Evolutionary conservation across 352 stramenopile genomes (phyloP).

Genomic region (Phytophthora crassamura): DNA sequence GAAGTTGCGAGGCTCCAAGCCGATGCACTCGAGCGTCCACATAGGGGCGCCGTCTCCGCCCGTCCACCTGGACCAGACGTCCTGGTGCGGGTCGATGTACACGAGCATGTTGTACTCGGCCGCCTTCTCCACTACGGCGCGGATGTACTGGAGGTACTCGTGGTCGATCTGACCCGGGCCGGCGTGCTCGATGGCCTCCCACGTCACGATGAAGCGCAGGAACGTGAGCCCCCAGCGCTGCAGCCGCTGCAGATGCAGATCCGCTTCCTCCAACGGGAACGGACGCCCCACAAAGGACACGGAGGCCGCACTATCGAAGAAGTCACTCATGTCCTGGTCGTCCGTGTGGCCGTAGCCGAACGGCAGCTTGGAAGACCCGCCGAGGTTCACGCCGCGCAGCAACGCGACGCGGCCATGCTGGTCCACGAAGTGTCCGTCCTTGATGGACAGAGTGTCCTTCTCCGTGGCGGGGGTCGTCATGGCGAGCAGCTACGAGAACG

Average conservation of each 20-base stretch:
- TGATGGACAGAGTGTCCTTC: conserved; percentile 50
- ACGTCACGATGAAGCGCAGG: conserved; percentile 88
- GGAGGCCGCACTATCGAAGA: conserved; percentile 52
- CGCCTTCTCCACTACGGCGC: conserved; percentile 62
- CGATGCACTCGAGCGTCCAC: conserved; percentile 87
- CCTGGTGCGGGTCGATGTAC: conserved; percentile 92
- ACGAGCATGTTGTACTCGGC: conserved; percentile 69
- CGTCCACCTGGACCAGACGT: conserved; percentile 91
- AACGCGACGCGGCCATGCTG: conserved; percentile 49
- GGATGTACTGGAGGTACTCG: conserved; percentile 85
- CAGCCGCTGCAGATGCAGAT: conserved; percentile 75
- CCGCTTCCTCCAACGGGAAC: conserved; percentile 83
- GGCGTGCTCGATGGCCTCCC: conserved; percentile 90
- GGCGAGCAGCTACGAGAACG: neutral
- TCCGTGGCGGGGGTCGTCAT: conserved; percentile 8
- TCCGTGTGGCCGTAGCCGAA: conserved; percentile 38
- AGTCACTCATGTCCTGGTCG: conserved; percentile 33
- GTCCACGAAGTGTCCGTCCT: conserved; percentile 62
- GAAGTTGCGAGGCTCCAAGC: conserved; percentile 80
- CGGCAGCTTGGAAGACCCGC: conserved; percentile 73
- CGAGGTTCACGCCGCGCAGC: conserved; percentile 71
- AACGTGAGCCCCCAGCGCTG: conserved; percentile 83
- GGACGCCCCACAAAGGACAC: conserved; percentile 77
- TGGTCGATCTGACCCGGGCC: conserved; percentile 82
- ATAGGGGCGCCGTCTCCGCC: conserved; percentile 88